These are phyloP conservation scores for Chrysosporium keratinophilum DNA, from an alignment of 2,329 filamentous ascomycete species.

Conservation along the genomic window DNA sequence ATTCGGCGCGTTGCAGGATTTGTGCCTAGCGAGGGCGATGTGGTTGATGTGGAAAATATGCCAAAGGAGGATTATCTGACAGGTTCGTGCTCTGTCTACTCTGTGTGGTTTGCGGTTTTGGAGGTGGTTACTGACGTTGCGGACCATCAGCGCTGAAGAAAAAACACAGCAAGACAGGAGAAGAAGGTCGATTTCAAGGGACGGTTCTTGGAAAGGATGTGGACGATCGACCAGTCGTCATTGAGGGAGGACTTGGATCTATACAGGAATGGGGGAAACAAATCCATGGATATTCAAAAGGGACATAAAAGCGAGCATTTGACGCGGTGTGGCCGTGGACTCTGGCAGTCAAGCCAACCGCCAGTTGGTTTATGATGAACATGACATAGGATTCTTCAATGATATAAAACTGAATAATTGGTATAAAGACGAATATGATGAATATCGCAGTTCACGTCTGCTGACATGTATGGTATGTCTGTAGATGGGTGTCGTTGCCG, in stretches of 20 bases:
- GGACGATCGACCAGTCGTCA: slow-evolving; percentile 60
- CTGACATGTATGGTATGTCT: background rate
- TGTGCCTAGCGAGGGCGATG: slow-evolving; percentile 47
- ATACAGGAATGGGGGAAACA: slow-evolving; percentile 54
- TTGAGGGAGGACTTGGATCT: slow-evolving; percentile 66
- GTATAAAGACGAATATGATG: background rate
- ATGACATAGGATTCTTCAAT: background rate
- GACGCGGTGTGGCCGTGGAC: background rate
- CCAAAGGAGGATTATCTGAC: slow-evolving; percentile 61
- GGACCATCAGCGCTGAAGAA: slow-evolving; percentile 66
- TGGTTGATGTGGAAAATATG: slow-evolving; percentile 40
- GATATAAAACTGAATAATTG: background rate
- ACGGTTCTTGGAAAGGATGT: slow-evolving; percentile 67
- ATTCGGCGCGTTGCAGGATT: slow-evolving; percentile 70
- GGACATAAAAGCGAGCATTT: background rate
- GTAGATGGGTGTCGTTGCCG: background rate
- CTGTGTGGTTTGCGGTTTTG: slow-evolving; percentile 8
- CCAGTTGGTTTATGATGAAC: background rate
- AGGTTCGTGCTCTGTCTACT: slow-evolving; percentile 36
- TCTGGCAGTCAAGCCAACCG: background rate
- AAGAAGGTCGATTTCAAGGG: slow-evolving; percentile 74
- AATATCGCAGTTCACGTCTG: background rate
- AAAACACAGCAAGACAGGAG: slow-evolving; percentile 80
- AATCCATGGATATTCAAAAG: slow-evolving; percentile 29
- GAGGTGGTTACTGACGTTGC: background rate